Conservation (phyloP, 768 basidiomycete genomes). For the Trametes elegans region DNA sequence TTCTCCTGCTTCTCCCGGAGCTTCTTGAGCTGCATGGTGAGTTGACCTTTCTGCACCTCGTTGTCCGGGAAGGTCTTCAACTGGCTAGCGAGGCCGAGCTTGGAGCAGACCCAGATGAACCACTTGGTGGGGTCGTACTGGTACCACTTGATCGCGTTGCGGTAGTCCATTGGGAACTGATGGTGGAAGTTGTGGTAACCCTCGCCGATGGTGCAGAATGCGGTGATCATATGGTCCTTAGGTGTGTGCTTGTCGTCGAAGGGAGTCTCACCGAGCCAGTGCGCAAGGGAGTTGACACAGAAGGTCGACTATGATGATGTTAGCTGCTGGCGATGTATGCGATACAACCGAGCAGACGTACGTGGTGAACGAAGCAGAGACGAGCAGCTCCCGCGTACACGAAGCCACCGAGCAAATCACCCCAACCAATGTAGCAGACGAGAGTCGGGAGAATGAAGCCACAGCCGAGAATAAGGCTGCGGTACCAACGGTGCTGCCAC, state of each 20-base stretch:
- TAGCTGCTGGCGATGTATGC: background rate
- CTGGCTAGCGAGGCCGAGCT: constrained; percentile 58
- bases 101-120: constrained; percentile 70
- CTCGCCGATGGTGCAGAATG: constrained; percentile 89
- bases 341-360: constrained; percentile 27
- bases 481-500: constrained; percentile 88
- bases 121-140: constrained; percentile 93
- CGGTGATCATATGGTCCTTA: constrained; percentile 85
- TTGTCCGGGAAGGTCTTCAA: constrained; percentile 70
- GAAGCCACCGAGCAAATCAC: constrained; percentile 83
- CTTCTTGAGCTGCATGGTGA: constrained; percentile 93
- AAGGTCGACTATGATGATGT: constrained; percentile 72
- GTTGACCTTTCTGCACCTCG: constrained; percentile 80
- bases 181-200: constrained; percentile 99
- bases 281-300: constrained; percentile 95
- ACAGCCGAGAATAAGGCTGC: constrained; percentile 66
- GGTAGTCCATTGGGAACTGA: constrained; percentile 95
- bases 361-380: constrained; percentile 85
- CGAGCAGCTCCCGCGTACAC: constrained; percentile 80
- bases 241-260: constrained; percentile 97
- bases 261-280: constrained; percentile 91
- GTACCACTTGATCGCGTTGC: constrained; percentile 94
- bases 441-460: constrained; percentile 72
- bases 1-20: constrained; percentile 74
- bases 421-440: constrained; percentile 80